Percentiles rank a stretch among this genome's conserved stretches.
These are phyloP conservation scores for Urochloa ruziziensis DNA, from an alignment of 176 grass and related monocot genomes.

Conservation along the genomic window DNA sequence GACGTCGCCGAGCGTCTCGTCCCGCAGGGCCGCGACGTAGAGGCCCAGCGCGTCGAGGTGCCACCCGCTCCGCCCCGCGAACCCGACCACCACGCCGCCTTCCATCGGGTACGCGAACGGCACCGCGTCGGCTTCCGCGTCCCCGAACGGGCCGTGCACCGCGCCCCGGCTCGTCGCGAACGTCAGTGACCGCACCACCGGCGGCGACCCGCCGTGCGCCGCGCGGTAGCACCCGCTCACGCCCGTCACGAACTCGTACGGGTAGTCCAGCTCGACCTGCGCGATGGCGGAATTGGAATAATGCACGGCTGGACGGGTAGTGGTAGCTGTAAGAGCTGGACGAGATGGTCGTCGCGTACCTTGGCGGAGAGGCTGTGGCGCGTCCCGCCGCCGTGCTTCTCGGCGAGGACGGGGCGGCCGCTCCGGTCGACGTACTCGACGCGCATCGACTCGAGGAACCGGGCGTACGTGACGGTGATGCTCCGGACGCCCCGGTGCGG, in stretches of 20 bases:
- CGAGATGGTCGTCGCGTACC: not conserved
- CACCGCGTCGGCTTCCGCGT: not conserved
- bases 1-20: conserved; percentile 4
- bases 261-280: conserved; percentile 30
- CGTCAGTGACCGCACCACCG: conserved; percentile 13
- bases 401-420: not conserved
- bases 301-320: no score
- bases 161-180: not conserved
- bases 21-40: conserved; percentile 20
- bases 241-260: conserved; percentile 20
- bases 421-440: conserved; percentile 30
- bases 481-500: conserved; percentile 26
- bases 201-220: not conserved
- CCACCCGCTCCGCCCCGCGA: conserved; percentile 39
- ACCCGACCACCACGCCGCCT: conserved; percentile 42
- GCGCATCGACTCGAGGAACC: conserved; percentile 29
- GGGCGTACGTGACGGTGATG: conserved; percentile 27
- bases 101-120: conserved; percentile 36
- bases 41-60: conserved; percentile 48
- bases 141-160: conserved; percentile 24
- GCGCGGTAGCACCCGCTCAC: not conserved
- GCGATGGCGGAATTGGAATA: no score
- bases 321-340: not conserved
- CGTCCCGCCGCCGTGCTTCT: conserved; percentile 30
- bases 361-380: not conserved